Evolutionary conservation across 805 yeast genomes (phyloP).

Genomic region (Candida taoyuanica): DNA sequence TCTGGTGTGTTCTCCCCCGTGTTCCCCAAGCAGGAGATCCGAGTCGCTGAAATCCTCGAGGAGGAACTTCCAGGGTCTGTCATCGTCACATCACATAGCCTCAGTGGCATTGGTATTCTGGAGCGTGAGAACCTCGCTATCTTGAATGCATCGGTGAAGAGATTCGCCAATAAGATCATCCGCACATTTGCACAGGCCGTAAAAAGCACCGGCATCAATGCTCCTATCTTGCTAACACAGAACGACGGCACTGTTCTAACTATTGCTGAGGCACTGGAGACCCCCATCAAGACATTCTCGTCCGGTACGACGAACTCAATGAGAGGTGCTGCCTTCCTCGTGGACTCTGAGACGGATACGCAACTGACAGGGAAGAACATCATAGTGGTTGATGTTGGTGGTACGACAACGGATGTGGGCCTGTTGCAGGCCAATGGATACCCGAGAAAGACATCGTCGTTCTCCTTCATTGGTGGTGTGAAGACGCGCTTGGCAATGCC

Average conservation of each 20-base stretch:
- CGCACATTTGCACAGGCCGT: constrained; percentile 36
- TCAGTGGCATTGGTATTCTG: constrained; percentile 41
- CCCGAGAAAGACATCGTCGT: constrained; percentile 43
- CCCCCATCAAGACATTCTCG: constrained; percentile 44
- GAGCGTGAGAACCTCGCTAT: constrained; percentile 47
- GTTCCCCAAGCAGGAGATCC: constrained; percentile 34
- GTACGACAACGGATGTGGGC: constrained; percentile 48
- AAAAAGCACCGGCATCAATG: constrained; percentile 31
- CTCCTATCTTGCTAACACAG: constrained; percentile 41
- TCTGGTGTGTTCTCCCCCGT: constrained; percentile 39
- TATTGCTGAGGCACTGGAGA: constrained; percentile 34
- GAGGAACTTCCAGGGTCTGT: constrained; percentile 32
- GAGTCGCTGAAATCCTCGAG: constrained; percentile 32
- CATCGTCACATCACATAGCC: constrained; percentile 36
- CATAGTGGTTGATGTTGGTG: constrained; percentile 45
- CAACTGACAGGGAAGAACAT: constrained; percentile 23
- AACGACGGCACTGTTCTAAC: constrained; percentile 48
- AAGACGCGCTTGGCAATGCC: constrained; percentile 47
- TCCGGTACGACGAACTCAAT: constrained; percentile 48
- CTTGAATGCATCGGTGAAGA: constrained; percentile 40
- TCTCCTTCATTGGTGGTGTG: constrained; percentile 44
- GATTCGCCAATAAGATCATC: constrained; percentile 39
- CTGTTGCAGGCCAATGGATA: constrained; percentile 40
- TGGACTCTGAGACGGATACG: constrained; percentile 11
- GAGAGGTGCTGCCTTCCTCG: constrained; percentile 44